Base-by-base conservation (phyloP, 2,329 filamentous ascomycete genomes). In the Aureobasidium subglaciale region DNA sequence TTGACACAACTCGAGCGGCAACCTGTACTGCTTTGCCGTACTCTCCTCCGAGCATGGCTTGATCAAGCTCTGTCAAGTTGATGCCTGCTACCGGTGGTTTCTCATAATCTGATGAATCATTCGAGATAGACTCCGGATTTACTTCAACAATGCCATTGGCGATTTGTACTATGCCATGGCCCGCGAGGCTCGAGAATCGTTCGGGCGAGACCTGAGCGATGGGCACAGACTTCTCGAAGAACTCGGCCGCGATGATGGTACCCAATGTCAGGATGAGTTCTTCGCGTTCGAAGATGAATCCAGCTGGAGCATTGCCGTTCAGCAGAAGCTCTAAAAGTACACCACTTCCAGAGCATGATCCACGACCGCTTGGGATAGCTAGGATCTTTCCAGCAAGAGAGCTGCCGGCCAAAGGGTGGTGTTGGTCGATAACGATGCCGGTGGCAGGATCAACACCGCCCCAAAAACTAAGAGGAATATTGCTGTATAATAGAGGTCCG, bases 221-320 rank as follows among this genome's bases (percentile, higher is more conserved):
- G 0, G 76, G 75, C 5, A 78, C 71, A 0, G 65, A 66, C 7
- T 63, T 67, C 0, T 50, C 60, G 41, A 78, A 76, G 3, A 78
- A 58, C 24, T 70, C 69, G 15, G 70, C 62, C 0, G 73, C 73
- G 3, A 78, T 64, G 40, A 78, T 65, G 0, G 76, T 73, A 0
- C 76, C 75, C 1, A 77, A 58, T 0, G 74, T 74, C 2, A 78
- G 56, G 20, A 78, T 77, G n/a, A 71, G 63, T 37, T 78, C 75
- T 1, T 60, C 59, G 2, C 69, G 60, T 29, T 70, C 63, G 34
- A 78, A 77, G 0, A 78, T 60, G 15, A 78, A 55, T 0, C 68
- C 75, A 3, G 57, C 60, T 0, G 75, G 76, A 0, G 65, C 70
- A 8, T 63, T 68, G 1, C 64, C 64, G 16, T 71, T 72, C 2